Base-by-base conservation (phyloP, 495 filamentous ascomycete species). In the Penicillium arizonense region DNA sequence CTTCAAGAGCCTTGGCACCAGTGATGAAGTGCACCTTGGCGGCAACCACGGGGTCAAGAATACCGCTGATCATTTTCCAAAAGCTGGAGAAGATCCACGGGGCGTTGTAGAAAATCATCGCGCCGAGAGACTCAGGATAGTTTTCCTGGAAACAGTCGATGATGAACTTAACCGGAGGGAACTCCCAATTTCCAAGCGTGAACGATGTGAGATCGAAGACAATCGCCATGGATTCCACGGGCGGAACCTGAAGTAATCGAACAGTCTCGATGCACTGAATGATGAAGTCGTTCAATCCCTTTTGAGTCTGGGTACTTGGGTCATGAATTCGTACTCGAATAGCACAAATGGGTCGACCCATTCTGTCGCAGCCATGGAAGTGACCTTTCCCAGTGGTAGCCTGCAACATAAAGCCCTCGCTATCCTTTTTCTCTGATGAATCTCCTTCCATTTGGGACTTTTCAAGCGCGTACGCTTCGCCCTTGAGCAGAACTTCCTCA, bases 141-240 rank as follows among this genome's bases (percentile, higher is more conserved):
- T 96, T 95, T 34, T 90, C 90, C 77, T 97, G 90, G 67, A 97
- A 96, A 64, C 87, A 91, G 67, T 95, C 90, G 72, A 97, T 94
- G 79, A 97, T 90, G 75, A 96, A 96, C 64, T 91, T 97, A 20
- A 96, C 88, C 0, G 93, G 91, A 1, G 88, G 81, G 66, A 96
- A 96, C 62, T 97, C 93, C 92, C 96, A 95, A 65, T 96, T 97
- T 0, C 90, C 86, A 16, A 96, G 77, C 20, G 85, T 87, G 70
- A 97, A 97, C 21, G 82, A 83, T 1, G 87, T 94, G 83, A 97
- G 87, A 63, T 97, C 92, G 62, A 97, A 97, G 13, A 97, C 70
- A 35, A 97, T 85, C n/a, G 83, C 83, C 49, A 89, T 89, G 46
- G 92, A 96, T 61, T 97, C 93, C 18, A 93, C 81, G 5, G 88